Conservation (phyloP, 2,329 filamentous ascomycete species). For the Phyllosticta citribraziliensis region DNA sequence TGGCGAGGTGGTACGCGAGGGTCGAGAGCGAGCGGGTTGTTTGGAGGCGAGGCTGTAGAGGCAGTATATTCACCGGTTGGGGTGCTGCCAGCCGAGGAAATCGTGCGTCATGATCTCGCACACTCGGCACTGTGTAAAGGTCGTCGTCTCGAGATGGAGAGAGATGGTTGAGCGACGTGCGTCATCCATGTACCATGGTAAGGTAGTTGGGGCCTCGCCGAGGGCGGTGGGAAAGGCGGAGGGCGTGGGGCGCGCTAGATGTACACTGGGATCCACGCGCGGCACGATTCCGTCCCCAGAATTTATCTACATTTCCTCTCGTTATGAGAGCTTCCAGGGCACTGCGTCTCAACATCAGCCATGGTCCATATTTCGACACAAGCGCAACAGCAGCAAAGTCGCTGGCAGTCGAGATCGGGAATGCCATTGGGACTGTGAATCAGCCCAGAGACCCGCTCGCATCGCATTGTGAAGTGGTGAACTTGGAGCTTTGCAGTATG, state of each 20-base stretch:
- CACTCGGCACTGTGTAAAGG: not conserved
- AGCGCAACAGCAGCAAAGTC: not conserved
- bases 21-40: not conserved
- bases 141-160: not conserved
- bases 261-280: not conserved
- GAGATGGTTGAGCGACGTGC: not conserved
- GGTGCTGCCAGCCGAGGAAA: not conserved
- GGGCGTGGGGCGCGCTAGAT: not conserved
- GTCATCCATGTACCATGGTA: not conserved
- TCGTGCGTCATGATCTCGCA: not conserved
- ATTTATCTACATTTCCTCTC: not conserved
- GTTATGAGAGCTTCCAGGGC: not conserved
- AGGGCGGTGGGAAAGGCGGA: no score
- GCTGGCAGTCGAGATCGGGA: not conserved
- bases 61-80: not conserved
- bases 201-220: no score
- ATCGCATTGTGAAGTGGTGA: slow-evolving; percentile 25
- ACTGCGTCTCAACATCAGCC: not conserved
- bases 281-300: not conserved
- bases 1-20: slow-evolving; percentile 1
- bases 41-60: not conserved
- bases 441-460: not conserved
- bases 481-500: slow-evolving; percentile 35
- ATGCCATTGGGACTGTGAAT: not conserved
- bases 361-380: not conserved